Evolutionary conservation across 2,329 filamentous ascomycete species (phyloP), one percentile per base, ranked within the genome.

Genomic region (Daldinia sp.): DNA sequence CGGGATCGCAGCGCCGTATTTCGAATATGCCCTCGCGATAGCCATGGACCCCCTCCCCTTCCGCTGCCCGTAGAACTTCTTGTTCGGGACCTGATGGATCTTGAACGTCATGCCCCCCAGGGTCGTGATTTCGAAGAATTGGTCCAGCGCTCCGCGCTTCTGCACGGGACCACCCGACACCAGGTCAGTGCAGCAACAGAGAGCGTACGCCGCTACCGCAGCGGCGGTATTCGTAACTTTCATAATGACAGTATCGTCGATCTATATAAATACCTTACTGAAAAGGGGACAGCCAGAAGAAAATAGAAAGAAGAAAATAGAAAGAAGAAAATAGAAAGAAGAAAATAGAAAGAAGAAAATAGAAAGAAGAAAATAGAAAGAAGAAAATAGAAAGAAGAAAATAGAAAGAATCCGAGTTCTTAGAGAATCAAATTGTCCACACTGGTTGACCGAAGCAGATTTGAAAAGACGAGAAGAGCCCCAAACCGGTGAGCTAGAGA

Each of bases 51-150:
- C 80, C 42, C 79, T 75, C 44, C 73, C 78, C 72, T 71, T 75
- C 74, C 55, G 54, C 23, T 64, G 67, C 23, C 72, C 72, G 37
- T 70, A 69, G 71, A 78, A 83, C 39, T 76, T 74, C 60, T 76
- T 73, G 62, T 83, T 83, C 33, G 78, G 76, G 2, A 82, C 75
- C 73, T 83, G 81, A 1, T 75, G 67, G 53, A 83, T 73, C 62
- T 78, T 78, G 67, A 83, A 81, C n/a, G 77, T 78, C 66, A 77
- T 74, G 9, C 81, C 81, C n/a, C 79, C 81, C 9, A 81, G 70
- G 1, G 76, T 79, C n/a, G 78, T 74, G 15, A 81, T 75, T 54
- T 78, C 72, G 63, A 51, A 33, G 3, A 18, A 30, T 3, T 15
- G 46, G 10, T 51, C 46, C 6, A 70, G 56, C 23, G 61, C 18